Evolutionary conservation across 192 early-diverging fungal genomes (phyloP), one percentile per base, ranked within the genome.

Genomic region (Phycomyces nitens): DNA sequence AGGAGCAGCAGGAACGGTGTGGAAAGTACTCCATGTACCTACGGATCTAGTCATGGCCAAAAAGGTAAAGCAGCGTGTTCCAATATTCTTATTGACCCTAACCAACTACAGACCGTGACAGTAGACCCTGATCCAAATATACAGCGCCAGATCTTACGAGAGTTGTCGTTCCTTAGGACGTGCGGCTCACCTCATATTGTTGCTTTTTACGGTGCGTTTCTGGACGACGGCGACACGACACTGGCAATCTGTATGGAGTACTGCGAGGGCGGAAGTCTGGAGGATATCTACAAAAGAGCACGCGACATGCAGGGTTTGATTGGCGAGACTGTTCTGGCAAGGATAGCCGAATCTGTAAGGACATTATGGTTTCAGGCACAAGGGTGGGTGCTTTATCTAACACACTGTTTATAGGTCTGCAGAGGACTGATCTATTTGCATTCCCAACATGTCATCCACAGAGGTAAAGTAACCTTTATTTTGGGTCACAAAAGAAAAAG

Each of bases 231-330:
- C 44, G 86, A 87, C 43, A 78, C 82, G 47, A 83, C 84, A 15
- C 84, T 99, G 23, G 92, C 87, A 7, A 94, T 99, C 27, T 94
- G 91, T 71, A 96, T 99, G 90, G 97, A 98, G 80, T 96, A 90
- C 68, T 96, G 96, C 77, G 89, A 92, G 67, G 84, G 91, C 5
- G 94, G 97, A 39, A 94, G 92, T 54, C 81, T 99, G 38, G 95
- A 99, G 61, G 79, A 82, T 24, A 89, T 99, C 7, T 97, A 95
- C 71, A 92, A 92, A 78, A 76, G 80, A 18, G 81, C 85, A 38
- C 72, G 73, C 26, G 74, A 77, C 34, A 81, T 90, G 60, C 68
- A 82, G 12, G 91, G 86, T 16, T 82, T 85, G 27, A 90, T 99
- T 51, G 86, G 90, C 9, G 96, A 99, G 73, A 82, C 79, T 41